A percentile compares a stretch with the other conserved stretches of the same genome.
Conservation (phyloP, 495 filamentous ascomycete genomes). For the Entonaema liquescens region DNA sequence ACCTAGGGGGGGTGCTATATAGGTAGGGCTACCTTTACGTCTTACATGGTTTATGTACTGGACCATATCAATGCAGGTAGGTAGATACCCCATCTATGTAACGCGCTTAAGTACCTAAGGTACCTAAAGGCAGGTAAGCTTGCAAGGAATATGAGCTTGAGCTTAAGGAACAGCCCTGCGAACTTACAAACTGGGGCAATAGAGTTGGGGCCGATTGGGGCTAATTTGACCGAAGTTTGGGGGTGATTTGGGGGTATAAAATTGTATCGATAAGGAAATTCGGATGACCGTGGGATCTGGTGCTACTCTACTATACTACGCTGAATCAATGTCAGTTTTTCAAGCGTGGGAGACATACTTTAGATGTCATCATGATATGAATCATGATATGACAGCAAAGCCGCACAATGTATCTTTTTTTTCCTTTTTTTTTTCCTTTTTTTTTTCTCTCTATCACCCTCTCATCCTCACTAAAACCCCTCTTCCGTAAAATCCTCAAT, state of each 20-base stretch:
- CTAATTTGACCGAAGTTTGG: neutral
- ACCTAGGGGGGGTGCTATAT: no score
- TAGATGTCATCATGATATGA: constrained; percentile 27
- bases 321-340: neutral
- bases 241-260: neutral
- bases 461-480: neutral
- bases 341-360: neutral
- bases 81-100: no score
- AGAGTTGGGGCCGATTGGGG: constrained; percentile 18
- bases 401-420: constrained; percentile 22
- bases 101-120: no score
- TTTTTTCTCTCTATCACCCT: no score
- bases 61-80: no score
- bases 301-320: constrained; percentile 21
- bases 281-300: constrained; percentile 35
- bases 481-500: no score
- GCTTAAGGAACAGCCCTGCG: neutral
- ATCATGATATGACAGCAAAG: constrained; percentile 28
- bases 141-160: no score
- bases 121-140: no score
- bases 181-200: neutral
- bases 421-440: neutral
- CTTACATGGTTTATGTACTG: no score
- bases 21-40: no score
- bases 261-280: constrained; percentile 37